These are phyloP conservation scores for Dendrobium huoshanense DNA, from an alignment of 106 monocot genomes.

Conservation along the genomic window DNA sequence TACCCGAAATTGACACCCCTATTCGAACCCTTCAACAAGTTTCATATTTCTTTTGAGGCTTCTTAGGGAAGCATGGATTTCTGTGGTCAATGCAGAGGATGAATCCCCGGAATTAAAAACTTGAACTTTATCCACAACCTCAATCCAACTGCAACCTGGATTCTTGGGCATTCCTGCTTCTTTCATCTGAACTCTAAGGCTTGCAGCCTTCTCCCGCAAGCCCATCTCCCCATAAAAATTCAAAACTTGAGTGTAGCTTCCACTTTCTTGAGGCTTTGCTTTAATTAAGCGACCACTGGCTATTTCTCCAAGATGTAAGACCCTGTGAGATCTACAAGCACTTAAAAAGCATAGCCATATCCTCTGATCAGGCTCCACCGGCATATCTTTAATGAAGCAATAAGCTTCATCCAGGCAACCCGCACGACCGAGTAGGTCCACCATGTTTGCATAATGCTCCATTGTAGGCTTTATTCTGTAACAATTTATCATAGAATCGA, in stretches of 20 bases:
- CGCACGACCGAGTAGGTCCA: conserved; percentile 38
- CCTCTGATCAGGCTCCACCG: conserved; percentile 13
- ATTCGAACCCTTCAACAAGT: conserved; percentile 16
- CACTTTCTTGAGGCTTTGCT: conserved; percentile 18
- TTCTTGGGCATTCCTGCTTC: conserved; percentile 29
- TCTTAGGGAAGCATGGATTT: conserved; percentile 18
- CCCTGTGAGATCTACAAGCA: conserved; percentile 24
- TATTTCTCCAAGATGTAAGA: conserved; percentile 23
- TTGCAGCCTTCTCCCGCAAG: conserved; percentile 28
- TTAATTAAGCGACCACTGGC: conserved; percentile 23
- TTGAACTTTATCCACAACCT: conserved; percentile 23
- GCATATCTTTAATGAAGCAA: conserved; percentile 21
- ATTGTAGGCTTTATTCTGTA: conserved; percentile 28
- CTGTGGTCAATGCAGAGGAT: conserved; percentile 13
- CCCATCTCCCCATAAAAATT: conserved; percentile 39
- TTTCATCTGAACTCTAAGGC: conserved; percentile 30
- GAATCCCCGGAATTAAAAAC: conserved; percentile 44
- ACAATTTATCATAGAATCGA: conserved; percentile 19
- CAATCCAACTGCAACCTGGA: conserved; percentile 66
- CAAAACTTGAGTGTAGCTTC: conserved; percentile 30
- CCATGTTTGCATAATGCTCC: conserved; percentile 41
- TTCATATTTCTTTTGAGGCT: conserved; percentile 26
- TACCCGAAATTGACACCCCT: no score
- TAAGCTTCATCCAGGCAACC: conserved; percentile 39
- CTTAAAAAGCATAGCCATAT: conserved; percentile 37